Evolutionary conservation across 768 basidiomycete species (phyloP), one percentile per base, ranked within the genome.

Genomic region (Suillus brevipes): DNA sequence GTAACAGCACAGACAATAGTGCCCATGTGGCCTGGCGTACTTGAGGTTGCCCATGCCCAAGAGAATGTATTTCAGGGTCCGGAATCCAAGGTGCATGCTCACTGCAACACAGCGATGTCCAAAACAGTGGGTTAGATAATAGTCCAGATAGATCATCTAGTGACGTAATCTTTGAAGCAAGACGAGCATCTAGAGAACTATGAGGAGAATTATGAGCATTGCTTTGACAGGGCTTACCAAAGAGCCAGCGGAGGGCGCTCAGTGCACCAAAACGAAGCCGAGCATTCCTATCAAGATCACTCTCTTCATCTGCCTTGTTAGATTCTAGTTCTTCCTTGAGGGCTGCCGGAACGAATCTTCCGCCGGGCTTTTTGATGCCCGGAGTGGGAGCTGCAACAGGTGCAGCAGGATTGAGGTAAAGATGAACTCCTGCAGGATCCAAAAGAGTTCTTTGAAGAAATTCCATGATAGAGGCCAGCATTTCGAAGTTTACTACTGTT

Each of bases 1-100:
- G 74, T n/a, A 85, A 70, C 36, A 50, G 73, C 23, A 88, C 69
- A 10, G 75, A 73, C 63, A 81, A 82, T 13, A 90, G 71, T 88
- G 68, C 70, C 89, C 95, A 97, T 0, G 87, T 85, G 13, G 88
- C 82, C 72, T 87, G 84, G 20, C 95, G 84, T 37, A 94, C 89
- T 47, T 81, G 82, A 3, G 93, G 91, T 69, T 95, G 92, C 3
- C 75, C 80, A 40, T 78, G 80, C 1, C 92, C 92, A 66, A 90
- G 86, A 57, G 78, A 77, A 58, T 82, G 80, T 6, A 81, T 66
- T 2, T 77, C 77, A 42, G 58, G 40, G 58, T 59, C 58, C 6
- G 58, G 58, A 16, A 76, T 74, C 72, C 83, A 85, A 0, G 82
- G 81, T 38, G 79, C 80, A 10, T 65, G 70, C 65, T 78, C 78